phyloP scores from a whole-genome alignment of 2,329 filamentous ascomycete genomes.

The Ophiognomonia clavigignenti-juglandacearum region DNA sequence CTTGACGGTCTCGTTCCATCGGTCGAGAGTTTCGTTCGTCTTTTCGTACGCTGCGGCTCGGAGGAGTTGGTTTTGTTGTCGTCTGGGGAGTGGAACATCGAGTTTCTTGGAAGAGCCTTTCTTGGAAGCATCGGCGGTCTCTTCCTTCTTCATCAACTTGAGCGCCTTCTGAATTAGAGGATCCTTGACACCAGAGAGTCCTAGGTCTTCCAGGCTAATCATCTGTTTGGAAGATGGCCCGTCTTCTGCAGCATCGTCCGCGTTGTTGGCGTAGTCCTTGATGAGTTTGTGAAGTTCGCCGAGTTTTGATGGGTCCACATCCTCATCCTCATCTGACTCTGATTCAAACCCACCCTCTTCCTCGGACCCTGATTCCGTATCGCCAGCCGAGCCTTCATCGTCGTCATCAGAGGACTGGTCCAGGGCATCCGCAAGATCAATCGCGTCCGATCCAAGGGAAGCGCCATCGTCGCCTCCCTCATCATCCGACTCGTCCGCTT shows the following conservation, averaged over 20 bases:
- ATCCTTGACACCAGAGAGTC: slow-evolving; percentile 66
- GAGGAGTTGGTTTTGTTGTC: slow-evolving; percentile 81
- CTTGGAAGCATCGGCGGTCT: slow-evolving; percentile 44
- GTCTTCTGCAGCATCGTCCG: slow-evolving; percentile 37
- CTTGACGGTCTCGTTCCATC: slow-evolving; percentile 95
- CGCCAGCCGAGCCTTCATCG: slow-evolving; percentile 38
- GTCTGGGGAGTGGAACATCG: slow-evolving; percentile 74
- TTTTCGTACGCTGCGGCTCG: slow-evolving; percentile 81
- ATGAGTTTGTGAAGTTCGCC: slow-evolving; percentile 65
- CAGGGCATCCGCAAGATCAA: slow-evolving; percentile 16
- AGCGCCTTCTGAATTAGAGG: slow-evolving; percentile 72
- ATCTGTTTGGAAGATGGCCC: slow-evolving; percentile 57
- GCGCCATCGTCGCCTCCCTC: slow-evolving; percentile 40
- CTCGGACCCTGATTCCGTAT: slow-evolving; percentile 38
- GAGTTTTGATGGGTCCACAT: slow-evolving; percentile 50
- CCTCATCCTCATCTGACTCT: slow-evolving; percentile 44
- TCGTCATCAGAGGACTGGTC: slow-evolving; percentile 42
- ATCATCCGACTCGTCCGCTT: slow-evolving; percentile 28
- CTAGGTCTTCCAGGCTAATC: slow-evolving; percentile 70
- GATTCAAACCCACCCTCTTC: slow-evolving; percentile 38
- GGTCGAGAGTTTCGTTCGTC: slow-evolving; percentile 82
- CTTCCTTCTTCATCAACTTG: slow-evolving; percentile 66
- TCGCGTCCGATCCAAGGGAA: slow-evolving; percentile 32
- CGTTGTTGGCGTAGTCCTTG: slow-evolving; percentile 61
- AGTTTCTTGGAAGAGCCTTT: slow-evolving; percentile 64